Conservation (phyloP, 768 basidiomycete species). For the Amanita inopinata region DNA sequence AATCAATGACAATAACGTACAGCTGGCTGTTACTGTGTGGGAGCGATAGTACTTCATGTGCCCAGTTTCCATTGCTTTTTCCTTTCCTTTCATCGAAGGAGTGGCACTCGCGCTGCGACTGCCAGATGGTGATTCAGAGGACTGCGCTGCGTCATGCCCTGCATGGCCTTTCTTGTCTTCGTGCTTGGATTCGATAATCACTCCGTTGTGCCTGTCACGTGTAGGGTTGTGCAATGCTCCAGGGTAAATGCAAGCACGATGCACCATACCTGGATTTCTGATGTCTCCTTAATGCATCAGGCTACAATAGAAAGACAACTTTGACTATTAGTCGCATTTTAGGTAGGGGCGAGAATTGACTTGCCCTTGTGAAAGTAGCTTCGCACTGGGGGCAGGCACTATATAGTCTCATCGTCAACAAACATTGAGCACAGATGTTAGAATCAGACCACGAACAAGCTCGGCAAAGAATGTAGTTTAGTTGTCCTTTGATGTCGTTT, state of each 20-base stretch:
- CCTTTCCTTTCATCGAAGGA: conserved; percentile 35
- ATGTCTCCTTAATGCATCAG: conserved; percentile 74
- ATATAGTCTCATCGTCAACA: conserved; percentile 9
- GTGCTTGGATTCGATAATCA: conserved; percentile 44
- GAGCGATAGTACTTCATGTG: conserved; percentile 58
- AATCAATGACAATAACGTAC: conserved; percentile 20
- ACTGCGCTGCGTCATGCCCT: conserved; percentile 22
- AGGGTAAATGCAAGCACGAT: background rate
- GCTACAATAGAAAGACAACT: conserved; percentile 28
- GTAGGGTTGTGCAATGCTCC: conserved; percentile 7
- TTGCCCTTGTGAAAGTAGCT: conserved; percentile 68
- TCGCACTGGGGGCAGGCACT: conserved; percentile 76
- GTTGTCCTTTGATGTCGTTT: conserved; percentile 78
- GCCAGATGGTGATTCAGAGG: conserved; percentile 29
- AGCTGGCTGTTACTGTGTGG: conserved; percentile 40
- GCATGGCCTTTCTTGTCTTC: conserved; percentile 17
- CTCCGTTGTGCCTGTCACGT: conserved; percentile 49
- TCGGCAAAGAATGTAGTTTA: conserved; percentile 64
- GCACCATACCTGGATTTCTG: conserved; percentile 61
- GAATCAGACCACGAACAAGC: conserved; percentile 41
- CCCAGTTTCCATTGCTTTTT: conserved; percentile 22
- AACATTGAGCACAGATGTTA: conserved; percentile 10
- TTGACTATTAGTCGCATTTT: conserved; percentile 4
- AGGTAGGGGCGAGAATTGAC: conserved; percentile 18
- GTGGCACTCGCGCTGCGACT: conserved; percentile 41